Conservation (phyloP, 2,329 filamentous ascomycete genomes). For the Aureobasidium sp. region DNA sequence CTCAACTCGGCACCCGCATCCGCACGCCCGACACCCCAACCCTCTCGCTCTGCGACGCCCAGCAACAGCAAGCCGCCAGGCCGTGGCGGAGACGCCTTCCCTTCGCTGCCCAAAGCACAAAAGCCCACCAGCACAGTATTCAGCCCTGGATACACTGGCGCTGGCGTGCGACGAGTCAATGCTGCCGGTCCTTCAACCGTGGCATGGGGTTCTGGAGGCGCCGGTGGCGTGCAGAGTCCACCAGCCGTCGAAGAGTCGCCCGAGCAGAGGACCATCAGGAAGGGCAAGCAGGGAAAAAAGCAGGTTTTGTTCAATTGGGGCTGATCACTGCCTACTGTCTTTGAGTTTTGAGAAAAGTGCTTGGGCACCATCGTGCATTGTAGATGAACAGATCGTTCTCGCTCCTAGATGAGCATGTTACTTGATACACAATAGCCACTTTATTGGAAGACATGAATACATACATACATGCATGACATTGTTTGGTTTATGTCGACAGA, state of each 20-base stretch:
- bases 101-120: constrained; percentile 70
- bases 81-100: constrained; percentile 59
- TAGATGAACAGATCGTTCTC: not conserved
- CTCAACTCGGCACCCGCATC: constrained; percentile 24
- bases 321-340: not conserved
- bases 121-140: constrained; percentile 56
- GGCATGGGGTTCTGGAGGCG: constrained; percentile 32
- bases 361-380: not conserved
- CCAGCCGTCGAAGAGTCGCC: constrained; percentile 22
- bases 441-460: not conserved
- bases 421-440: not conserved
- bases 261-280: constrained; percentile 33
- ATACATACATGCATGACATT: not conserved
- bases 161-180: constrained; percentile 38
- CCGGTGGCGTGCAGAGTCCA: constrained; percentile 21
- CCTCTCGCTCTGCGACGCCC: constrained; percentile 31
- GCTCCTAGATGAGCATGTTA: not conserved
- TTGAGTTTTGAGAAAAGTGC: not conserved
- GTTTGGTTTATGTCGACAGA: not conserved
- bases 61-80: constrained; percentile 23
- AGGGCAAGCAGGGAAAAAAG: constrained; percentile 45
- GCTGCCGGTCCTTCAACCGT: constrained; percentile 32
- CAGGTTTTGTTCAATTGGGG: constrained; percentile 47
- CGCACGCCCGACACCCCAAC: constrained; percentile 27
- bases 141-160: constrained; percentile 43